phyloP scores from a whole-genome alignment of 306 rosid genomes.

The Castanopsis chinensis region DNA sequence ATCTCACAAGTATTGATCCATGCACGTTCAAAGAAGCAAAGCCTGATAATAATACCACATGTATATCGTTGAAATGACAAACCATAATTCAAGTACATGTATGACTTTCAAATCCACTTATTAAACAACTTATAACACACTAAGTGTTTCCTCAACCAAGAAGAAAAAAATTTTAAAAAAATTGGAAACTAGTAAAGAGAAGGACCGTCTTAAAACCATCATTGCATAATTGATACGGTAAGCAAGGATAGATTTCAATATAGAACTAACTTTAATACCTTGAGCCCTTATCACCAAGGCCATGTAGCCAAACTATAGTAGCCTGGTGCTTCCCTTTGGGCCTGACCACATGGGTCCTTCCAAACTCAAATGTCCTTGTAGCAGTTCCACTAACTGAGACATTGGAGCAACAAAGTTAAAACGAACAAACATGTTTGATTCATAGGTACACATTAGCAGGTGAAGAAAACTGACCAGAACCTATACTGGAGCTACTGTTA shows the following conservation, averaged over 20 bases:
- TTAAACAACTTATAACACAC: slow-evolving; percentile 14
- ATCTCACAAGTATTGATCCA: slow-evolving; percentile 40
- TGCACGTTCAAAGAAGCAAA: slow-evolving; percentile 44
- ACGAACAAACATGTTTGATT: background rate
- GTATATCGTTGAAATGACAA: background rate
- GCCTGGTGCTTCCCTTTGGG: slow-evolving; percentile 89
- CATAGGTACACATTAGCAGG: too few species aligned
- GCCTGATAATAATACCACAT: slow-evolving; percentile 8
- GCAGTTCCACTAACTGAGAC: slow-evolving; percentile 67
- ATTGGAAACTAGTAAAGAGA: background rate
- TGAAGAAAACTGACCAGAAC: slow-evolving; percentile 65
- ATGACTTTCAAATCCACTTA: slow-evolving; percentile 8
- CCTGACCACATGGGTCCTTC: slow-evolving; percentile 91
- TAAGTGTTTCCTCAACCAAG: slow-evolving; percentile 1
- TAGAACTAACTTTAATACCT: slow-evolving; percentile 47
- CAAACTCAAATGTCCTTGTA: slow-evolving; percentile 71
- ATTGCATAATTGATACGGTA: background rate
- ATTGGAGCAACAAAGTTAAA: slow-evolving; percentile 37
- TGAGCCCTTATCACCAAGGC: slow-evolving; percentile 89
- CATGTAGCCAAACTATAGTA: slow-evolving; percentile 93
- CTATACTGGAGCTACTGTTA: slow-evolving; percentile 47
- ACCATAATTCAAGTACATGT: background rate
- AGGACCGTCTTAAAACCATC: slow-evolving; percentile 8
- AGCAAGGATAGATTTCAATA: slow-evolving; percentile 14
- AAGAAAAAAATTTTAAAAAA: background rate